Evolutionary conservation across 2,329 filamentous ascomycete genomes (phyloP), one percentile per base, ranked within the genome.

Genomic region (Fusarium foetens): DNA sequence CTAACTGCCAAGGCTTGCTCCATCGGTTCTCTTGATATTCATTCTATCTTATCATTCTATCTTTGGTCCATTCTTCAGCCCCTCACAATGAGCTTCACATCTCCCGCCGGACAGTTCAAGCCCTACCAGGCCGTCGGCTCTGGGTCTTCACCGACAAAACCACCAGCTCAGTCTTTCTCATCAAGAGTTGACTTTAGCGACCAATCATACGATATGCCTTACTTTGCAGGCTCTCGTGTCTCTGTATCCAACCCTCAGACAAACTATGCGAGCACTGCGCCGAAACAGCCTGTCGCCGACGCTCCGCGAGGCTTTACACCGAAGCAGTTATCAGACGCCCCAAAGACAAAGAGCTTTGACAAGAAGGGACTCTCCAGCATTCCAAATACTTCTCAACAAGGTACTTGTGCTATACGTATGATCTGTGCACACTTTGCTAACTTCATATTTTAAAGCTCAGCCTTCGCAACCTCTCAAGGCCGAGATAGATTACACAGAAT

Each of bases 141-240:
- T 13, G 38, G 12, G 13, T 2, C 58, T 8, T 23, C 51, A 11
- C 36, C 35, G 8, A 45, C 27, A 5, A 41, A 31, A 17, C n/a
- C 27, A 4, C 9, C 52, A 1, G 36, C 27, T 6, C 38, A 69
- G 6, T n/a, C 52, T 21, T 45, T 52, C 6, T 68, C 41, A 14
- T 46, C 58, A 16, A 65, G 58, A 5, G 33, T 51, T 10, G 52
- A 69, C 16, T 69, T 59, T 14, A 54, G 59, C 8, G 52, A 52
- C 19, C 52, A 35, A 6, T 54, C 65, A 19, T 64, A 65, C 38
- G 29, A 59, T 9, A 52, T 63, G 21, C 45, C 65, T 7, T 59
- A 42, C 9, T 65, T 52, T 12, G 7, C 27, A 10, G 25, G 14
- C 12, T 2, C 23, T 12, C 17, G 38, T 13, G 14, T 8, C 8